phyloP scores from a whole-genome alignment of 1,139 yeast genomes.

The Zygoascus sp. region DNA sequence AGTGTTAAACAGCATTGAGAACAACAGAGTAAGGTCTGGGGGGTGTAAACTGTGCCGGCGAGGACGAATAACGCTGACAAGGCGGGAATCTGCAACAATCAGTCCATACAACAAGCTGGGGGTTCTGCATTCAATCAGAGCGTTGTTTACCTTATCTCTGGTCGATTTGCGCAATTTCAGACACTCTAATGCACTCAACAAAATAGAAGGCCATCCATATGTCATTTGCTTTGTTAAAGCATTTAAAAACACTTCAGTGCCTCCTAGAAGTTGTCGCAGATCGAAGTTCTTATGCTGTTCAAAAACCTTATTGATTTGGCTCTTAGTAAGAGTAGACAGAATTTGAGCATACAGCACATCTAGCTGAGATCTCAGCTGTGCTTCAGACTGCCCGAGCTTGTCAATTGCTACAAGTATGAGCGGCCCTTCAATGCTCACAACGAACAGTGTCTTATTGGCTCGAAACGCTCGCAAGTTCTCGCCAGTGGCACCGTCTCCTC shows the following conservation, averaged over 20 bases:
- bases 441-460: slow-evolving; percentile 46
- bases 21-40: slow-evolving; percentile 59
- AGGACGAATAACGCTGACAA: slow-evolving; percentile 61
- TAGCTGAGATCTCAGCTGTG: slow-evolving; percentile 60
- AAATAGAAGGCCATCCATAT: slow-evolving; percentile 50
- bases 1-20: slow-evolving; percentile 57
- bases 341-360: slow-evolving; percentile 72
- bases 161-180: slow-evolving; percentile 45
- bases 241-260: slow-evolving; percentile 58
- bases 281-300: slow-evolving; percentile 75
- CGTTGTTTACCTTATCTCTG: slow-evolving; percentile 44
- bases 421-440: slow-evolving; percentile 62
- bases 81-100: slow-evolving; percentile 50
- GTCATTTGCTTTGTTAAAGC: slow-evolving; percentile 54
- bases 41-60: slow-evolving; percentile 63
- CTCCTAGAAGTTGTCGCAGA: slow-evolving; percentile 67
- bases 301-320: slow-evolving; percentile 66
- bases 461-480: slow-evolving; percentile 25
- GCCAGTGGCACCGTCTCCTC: slow-evolving; percentile 3
- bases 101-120: slow-evolving; percentile 58
- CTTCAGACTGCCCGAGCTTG: slow-evolving; percentile 47
- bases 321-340: slow-evolving; percentile 73
- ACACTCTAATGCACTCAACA: slow-evolving; percentile 60
- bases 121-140: slow-evolving; percentile 41
- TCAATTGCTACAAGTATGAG: slow-evolving; percentile 72